Percentiles rank a stretch among this genome's conserved stretches.
Conservation (phyloP, 305 asterid species). For the Lippia alba region DNA sequence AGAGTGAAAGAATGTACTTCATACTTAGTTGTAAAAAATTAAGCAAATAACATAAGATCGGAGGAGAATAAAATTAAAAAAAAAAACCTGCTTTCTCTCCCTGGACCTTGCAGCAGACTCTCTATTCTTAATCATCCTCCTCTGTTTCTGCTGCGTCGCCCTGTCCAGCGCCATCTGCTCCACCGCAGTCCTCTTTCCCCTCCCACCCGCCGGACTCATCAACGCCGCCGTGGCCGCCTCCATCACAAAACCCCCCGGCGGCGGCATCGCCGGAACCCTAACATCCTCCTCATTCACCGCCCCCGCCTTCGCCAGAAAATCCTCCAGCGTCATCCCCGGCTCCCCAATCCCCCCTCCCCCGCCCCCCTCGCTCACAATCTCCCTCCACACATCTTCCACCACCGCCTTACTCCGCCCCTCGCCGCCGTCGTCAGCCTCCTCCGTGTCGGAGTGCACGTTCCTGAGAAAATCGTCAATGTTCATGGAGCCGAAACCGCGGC, state of each 20-base stretch:
- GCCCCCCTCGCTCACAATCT: constrained; percentile 34
- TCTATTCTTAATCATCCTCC: constrained; percentile 78
- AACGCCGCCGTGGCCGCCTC: constrained; percentile 31
- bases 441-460: constrained; percentile 54
- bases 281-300: constrained; percentile 72
- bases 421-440: constrained; percentile 9
- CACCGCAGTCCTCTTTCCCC: constrained; percentile 59
- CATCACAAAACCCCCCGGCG: constrained; percentile 33
- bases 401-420: constrained; percentile 35
- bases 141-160: constrained; percentile 82
- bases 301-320: constrained; percentile 71
- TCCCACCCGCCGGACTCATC: constrained; percentile 44
- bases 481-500: constrained; percentile 53
- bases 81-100: constrained; percentile 73
- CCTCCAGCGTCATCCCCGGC: constrained; percentile 73
- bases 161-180: constrained; percentile 65
- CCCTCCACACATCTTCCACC: constrained; percentile 57
- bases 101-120: constrained; percentile 90
- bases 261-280: constrained; percentile 43
- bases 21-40: neutral
- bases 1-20: neutral
- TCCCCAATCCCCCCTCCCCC: constrained; percentile 37
- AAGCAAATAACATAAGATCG: neutral
- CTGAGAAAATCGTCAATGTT: constrained; percentile 70
- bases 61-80: constrained; percentile 1